Base-by-base conservation (phyloP, 495 filamentous ascomycete genomes). In the Friedmanniomyces simplex region DNA sequence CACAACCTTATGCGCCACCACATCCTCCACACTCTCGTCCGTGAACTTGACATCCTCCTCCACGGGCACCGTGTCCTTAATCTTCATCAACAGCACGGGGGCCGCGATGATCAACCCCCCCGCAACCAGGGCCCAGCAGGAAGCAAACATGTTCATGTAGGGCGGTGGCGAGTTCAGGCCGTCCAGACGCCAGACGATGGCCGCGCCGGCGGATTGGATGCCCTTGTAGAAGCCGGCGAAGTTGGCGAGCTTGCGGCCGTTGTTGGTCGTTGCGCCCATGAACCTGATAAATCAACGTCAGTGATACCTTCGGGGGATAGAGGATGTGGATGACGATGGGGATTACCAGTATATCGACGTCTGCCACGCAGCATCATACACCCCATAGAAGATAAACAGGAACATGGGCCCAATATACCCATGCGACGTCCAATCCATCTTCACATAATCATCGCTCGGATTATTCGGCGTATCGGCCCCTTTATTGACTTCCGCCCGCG, bases 191-290 rank as follows among this genome's bases (percentile, higher is more conserved):
- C 86, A 96, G 66, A 86, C 87, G 48, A 91, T 79, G n/a, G 89
- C 91, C 7, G 83, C 82, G 59, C 89, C 91, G n/a, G 88, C 89
- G 28, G 88, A 93, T 72, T 96, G 91, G 63, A 97, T 87, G n/a
- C 88, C 88, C 67, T 96, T 96, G 79, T 95, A 96, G 77, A 91
- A 96, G 53, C 91, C 91, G 32, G 89, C 83, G 65, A 93, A 87
- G 74, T 96, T 95, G 72, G 91, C 91, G 21, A 91, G 78, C 66
- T 90, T 94, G 66, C 90, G 87, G 59, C 85, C 81, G 47, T 93
- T 94, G 76, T 97, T 96, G 65, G 83, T 88, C 30, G 95, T 77
- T 18, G 89, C 83, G 34, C 91, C 91, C 86, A 97, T 95, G 72
- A 86, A 88, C 86, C 85, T 89, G 59, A n/a, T n/a, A 2, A 24